Evolutionary conservation across 2,329 filamentous ascomycete species (phyloP).

Genomic region (Penicillium freii): DNA sequence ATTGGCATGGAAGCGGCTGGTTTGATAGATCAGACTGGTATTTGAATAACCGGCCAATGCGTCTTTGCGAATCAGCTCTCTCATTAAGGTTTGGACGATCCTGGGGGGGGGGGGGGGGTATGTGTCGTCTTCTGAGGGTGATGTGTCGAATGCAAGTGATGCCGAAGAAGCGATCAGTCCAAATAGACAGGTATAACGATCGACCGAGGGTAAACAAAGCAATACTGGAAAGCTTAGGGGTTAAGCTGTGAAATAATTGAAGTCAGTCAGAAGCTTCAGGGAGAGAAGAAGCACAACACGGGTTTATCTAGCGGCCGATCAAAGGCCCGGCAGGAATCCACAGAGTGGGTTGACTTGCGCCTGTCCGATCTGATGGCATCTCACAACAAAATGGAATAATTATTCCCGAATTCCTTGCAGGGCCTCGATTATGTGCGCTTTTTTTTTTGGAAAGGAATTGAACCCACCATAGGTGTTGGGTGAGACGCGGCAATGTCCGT

Average conservation of each 20-base stretch:
- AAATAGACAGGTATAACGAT: conserved; percentile 6
- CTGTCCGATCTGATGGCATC: conserved; percentile 13
- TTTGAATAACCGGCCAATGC: not conserved
- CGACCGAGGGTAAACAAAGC: not conserved
- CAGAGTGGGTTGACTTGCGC: conserved; percentile 18
- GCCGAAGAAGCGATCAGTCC: conserved; percentile 14
- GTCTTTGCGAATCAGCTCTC: conserved; percentile 7
- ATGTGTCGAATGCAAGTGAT: conserved; percentile 23
- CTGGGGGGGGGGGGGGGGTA: not conserved
- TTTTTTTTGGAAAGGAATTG: not conserved
- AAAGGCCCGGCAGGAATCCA: conserved; percentile 23
- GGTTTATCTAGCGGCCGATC: conserved; percentile 25
- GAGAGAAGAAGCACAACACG: conserved; percentile 16
- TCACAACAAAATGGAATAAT: conserved; percentile 6
- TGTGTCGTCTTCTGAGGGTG: conserved; percentile 3
- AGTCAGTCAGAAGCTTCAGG: conserved; percentile 23
- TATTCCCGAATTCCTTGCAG: conserved; percentile 14
- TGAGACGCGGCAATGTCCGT: conserved; percentile 8
- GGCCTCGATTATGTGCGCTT: not conserved
- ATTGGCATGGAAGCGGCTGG: conserved; percentile 48
- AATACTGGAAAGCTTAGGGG: conserved; percentile 9
- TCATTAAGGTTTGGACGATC: conserved; percentile 16
- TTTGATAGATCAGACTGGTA: not conserved
- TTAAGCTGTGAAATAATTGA: conserved; percentile 8
- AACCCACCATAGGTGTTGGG: conserved; percentile 1